Evolutionary conservation across 129 eudicot genomes (phyloP), one percentile per base, ranked within the genome.

Genomic region (Artemisia annua): DNA sequence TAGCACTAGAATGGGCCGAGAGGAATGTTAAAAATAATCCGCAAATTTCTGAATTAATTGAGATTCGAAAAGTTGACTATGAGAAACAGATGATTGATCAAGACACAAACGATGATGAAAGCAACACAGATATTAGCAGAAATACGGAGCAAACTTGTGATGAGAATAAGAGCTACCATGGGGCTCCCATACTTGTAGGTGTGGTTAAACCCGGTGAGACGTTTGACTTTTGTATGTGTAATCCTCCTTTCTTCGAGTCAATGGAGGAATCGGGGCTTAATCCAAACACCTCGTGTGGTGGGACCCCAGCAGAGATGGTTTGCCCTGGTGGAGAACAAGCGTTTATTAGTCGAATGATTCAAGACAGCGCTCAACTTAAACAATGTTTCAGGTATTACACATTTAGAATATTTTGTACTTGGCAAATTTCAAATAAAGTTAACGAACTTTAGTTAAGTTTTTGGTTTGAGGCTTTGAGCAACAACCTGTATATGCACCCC

Each of bases 281-380:
- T 85, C 97, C 99, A 49, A 94, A 90, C 76, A 94, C 99, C 64
- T 85, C 99, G 63, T 94, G 99, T 71, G 99, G 99, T 75, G 99
- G 99, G 76, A 94, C 96, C 20, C 84, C 81, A 7, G 87, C 82
- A 24, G 99, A 94, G 86, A 94, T 94, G 98, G 97, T 90, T 26
- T 94, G 94, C 75, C 85, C 89, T 46, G 99, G 99, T 59, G 99
- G 99, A 15, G 99, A 94, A 76, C 83, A 79, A 54, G 97, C 93
- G 67, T 94, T 94, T 73, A 83, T 94, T 30, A 58, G 85, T 83
- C 88, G 89, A 56, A 87, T 94, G 17, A 94, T 94, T 74, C 82
- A 83, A 67, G 99, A 94, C 76, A 94, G 97, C 51, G 80, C 65
- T 62, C 80, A 80, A 66, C 74, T 94, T 74, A 84, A 87, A 79